Base-by-base conservation (phyloP, 2,329 filamentous ascomycete species). In the Sordariomycetes sp. region DNA sequence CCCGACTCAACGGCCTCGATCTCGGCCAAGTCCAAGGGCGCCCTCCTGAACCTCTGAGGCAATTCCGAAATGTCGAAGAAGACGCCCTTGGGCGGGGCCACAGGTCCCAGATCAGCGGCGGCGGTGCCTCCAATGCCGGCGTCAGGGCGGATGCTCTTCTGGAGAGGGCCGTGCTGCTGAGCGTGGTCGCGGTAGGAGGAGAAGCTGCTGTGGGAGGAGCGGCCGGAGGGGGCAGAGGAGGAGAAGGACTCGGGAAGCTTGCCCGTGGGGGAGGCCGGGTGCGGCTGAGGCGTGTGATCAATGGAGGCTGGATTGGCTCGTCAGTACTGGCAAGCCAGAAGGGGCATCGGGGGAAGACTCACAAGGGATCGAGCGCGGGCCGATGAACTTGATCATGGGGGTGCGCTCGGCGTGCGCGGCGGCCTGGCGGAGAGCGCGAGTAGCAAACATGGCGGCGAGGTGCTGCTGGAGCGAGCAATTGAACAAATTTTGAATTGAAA, bases 1-100 rank as follows among this genome's bases (percentile, higher is more conserved):
- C 88, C 92, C 36, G 86, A 92, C 75, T 95, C 87, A 51, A 98
- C 75, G 16, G 87, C 88, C 59, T 96, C 92, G 40, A 98, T 98
- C 73, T 98, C 92, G 28, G 79, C 79, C 47, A 79, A 61, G 24
- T 75, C 80, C 63, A 88, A 83, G 10, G 77, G 72, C 32, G 75
- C 66, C 44, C 86, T 75, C 51, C 80, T 77, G 74, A 95, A 98
- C 49, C 90, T 77, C 42, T 68, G 57, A 14, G 92, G 90, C 17
- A 98, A 78, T 63, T 98, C 84, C 47, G 77, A 84, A 47, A 87
- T 78, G 60, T 96, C 92, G 55, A 94, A 95, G 60, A 72, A 86
- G 57, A 86, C 66, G 46, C 90, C 90, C 50, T 76, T 61, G 39
- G 72, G 71, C 24, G 88, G 72, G 45, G 72, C 56, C 41, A 96